Evolutionary conservation across 495 filamentous ascomycete species (phyloP), one percentile per base, ranked within the genome.

Genomic region (Trichoderma asperelloides): DNA sequence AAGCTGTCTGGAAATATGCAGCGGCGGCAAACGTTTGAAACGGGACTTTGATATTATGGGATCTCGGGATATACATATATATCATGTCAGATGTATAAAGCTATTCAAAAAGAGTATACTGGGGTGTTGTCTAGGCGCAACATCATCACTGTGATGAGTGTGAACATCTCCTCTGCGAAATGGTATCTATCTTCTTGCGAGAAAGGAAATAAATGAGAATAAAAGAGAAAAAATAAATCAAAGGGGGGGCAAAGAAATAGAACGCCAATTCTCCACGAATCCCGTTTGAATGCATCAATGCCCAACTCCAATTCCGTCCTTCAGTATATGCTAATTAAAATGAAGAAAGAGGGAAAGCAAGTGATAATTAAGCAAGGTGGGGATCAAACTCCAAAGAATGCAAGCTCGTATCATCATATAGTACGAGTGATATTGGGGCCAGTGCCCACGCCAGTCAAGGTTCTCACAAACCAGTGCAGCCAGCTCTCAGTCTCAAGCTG

Each of bases 401-500:
- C 33, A 39, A 4, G 40, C 62, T 16, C 13, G 62, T 27, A 51
- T 65, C 66, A 60, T 47, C 30, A 55, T 12, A 25, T 11, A 21
- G 39, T 7, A 2, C 75, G 74, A 40, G 77, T 81, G 45, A 85
- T 84, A 67, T 84, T 82, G 28, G 84, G 83, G 13, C 81, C 80
- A 1, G 83, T 84, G 37, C 86, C 86, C 68, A 88, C 80, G 4
- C 86, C 86, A 27, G 84, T 86, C 65, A 86, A 69, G 23, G 82
- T 81, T 67, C 86, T 76, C 15, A 87, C 77, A 40, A 80, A 77
- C 84, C 85, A 88, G 68, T 86, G 83, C 57, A 81, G 79, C 76
- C 84, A 84, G 71, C 82, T 84, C 72, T 90, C 85, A 67, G 83
- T 86, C 71, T 86, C 82, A 33, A 88, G 83, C 63, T 88, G 84